Base-by-base conservation (phyloP, 257 asterid species). In the Primulina tabacum region DNA sequence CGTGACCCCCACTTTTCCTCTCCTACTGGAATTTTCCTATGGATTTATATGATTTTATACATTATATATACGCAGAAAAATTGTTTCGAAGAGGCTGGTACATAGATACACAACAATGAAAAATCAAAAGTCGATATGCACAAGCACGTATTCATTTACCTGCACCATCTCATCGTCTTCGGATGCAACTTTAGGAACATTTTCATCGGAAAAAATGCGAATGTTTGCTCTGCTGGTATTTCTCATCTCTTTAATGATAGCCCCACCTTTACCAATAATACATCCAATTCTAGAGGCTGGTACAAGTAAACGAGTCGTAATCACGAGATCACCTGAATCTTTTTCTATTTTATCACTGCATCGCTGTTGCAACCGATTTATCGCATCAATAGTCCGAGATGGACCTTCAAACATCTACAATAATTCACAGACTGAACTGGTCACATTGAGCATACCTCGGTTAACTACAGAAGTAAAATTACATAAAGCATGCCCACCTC, bases 231-330 rank as follows among this genome's bases (percentile, higher is more conserved):
- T 83, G 60, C 95, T 84, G 35, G 73, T 76, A 80, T 76, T 87
- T 71, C 98, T 87, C 84, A 92, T 90, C 82, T 90, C 95, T 68
- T 76, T 88, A 34, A 92, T 77, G 30, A 92, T 87, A 28, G 90
- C 85, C 59, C 98, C 98, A 34, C 97, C 97, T 81, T 90, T 92
- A 60, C 97, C 97, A 65, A 92, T 87, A 62, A 92, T 82, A 71
- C 98, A 92, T 78, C 98, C 98, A 67, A 90, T 83, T 65, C 86
- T 82, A 59, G 92, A 81, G 70, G 93, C 83, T 10, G 87, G 66
- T 16, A 90, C 92, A 16, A 92, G 92, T 65, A 92, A 76, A 64
- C 95, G 96, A 28, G 98, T 87, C 1, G 86, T 82, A 76, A 92
- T 74, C 64, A 78, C 69, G 58, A 74, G 67, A 63, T 88, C 90